Evolutionary conservation across 352 stramenopile genomes (phyloP), one percentile per base, ranked within the genome.

Genomic region (Pythium myriotylum): DNA sequence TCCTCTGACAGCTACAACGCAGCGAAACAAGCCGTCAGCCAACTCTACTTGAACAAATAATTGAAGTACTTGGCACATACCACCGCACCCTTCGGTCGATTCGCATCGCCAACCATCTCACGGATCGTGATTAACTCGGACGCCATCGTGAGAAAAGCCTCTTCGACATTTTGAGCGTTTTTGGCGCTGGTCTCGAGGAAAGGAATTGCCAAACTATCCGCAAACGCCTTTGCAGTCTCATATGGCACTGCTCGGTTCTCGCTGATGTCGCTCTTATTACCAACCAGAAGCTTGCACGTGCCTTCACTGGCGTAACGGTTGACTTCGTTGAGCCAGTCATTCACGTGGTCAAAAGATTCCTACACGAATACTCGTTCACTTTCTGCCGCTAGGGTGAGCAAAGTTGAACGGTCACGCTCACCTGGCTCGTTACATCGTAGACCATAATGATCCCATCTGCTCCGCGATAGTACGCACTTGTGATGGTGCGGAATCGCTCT

Each of bases 141-240:
- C 3, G 97, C 97, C 97, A 99, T 99, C 24, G 94, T 99, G 68
- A 99, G 90, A 78, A 99, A 99, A n/a, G 97, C 96, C 65, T 99
- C 93, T 71, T 99, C 97, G 58, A 99, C 98, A 74, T 99, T 99
- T 53, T 94, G 94, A 13, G 92, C 89, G 64, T 98, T 99, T 87
- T 99, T 99, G 23, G 98, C 98, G 47, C 91, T 99, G 23, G 97
- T 99, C 82, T 99, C 97, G 27, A 99, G 81, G 74, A 99, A 99
- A 61, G 97, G 91, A 78, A 99, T 99, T 33, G 96, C 96, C 48
- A 99, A 75, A 62, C 84, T 97, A 69, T 98, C 96, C 17, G 97
- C 97, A 76, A 98, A 98, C 33, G 91, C 96, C 83, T 99, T 98
- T 24, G 96, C 97, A 46, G 96, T 91, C 72, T 99, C 97, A 41